Evolutionary conservation across 1,284 basidiomycete genomes (phyloP), one percentile per base, ranked within the genome.

Genomic region (Apiotrichum porosum): DNA sequence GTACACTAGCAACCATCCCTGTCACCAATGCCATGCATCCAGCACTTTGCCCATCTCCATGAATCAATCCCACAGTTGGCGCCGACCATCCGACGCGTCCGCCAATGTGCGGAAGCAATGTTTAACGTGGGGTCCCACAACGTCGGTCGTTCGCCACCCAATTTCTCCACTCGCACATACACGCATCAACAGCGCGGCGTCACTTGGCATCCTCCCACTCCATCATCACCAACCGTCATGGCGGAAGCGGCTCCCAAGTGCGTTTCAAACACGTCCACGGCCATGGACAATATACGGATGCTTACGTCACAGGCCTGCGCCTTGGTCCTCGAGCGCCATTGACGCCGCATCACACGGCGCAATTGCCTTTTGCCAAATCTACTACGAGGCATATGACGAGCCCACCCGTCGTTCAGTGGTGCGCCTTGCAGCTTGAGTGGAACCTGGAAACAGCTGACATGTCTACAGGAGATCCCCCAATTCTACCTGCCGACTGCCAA

Each of bases 361-460:
- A 23, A 68, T 71, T 15, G 65, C 66, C 5, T 71, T 71, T 47
- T 63, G 60, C 45, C 66, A 68, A 42, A 63, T 71, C 37, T 71
- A 71, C 52, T 71, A 71, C 44, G 68, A 71, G 46, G 61, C 66
- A 5, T 69, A 63, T 37, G 68, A 71, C 52, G 68, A 71, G 51
- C 68, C 68, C 3, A 61, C 62, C 0, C 52, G 68, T 17, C 49
- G 68, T 13, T 52, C 58, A 2, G 42, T 32, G 19, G 68, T 69
- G 26, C 37, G 68, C 26, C 26, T 28, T 28, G 8, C n/a, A n/a
- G n/a, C n/a, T n/a, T n/a, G n/a, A n/a, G 13, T 23, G 13, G 13
- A 8, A 5, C 17, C 12, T 15, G 19, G 30, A 22, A 9, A 21
- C 22, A 3, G 30, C 37, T 50, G 30, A 47, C 22, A n/a, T 5